Evolutionary conservation across 2,329 filamentous ascomycete genomes (phyloP).

Genomic region (Thielaviopsis ethacetica): DNA sequence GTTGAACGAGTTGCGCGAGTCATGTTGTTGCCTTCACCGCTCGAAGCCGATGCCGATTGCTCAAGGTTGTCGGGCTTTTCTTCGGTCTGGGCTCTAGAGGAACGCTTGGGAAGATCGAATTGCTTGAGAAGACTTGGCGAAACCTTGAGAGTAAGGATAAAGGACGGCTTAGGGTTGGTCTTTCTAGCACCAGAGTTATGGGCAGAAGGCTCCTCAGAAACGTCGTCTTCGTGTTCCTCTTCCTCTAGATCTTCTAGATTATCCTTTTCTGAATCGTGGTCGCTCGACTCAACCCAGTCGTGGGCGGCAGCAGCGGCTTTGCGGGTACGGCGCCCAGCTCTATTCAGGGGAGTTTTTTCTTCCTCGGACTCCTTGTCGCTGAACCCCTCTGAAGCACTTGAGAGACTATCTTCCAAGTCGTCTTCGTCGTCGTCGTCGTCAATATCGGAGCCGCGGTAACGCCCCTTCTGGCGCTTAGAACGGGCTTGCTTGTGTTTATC

Average conservation of each 20-base stretch:
- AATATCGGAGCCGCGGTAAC: constrained; percentile 45
- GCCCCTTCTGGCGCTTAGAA: constrained; percentile 22
- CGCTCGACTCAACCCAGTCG: constrained; percentile 10
- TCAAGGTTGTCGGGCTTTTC: constrained; percentile 37
- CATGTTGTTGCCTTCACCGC: constrained; percentile 15
- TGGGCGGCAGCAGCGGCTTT: constrained; percentile 24
- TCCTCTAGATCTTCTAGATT: constrained; percentile 29
- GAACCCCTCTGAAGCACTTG: constrained; percentile 27
- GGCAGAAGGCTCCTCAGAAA: too few relatives aligned
- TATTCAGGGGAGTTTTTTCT: constrained; percentile 26
- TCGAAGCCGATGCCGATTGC: constrained; percentile 30
- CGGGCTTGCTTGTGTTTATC: constrained; percentile 24
- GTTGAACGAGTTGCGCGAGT: constrained; percentile 26
- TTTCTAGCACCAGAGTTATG: neutral
- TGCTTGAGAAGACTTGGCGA: constrained; percentile 15
- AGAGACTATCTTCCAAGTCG: constrained; percentile 33
- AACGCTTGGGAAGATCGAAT: constrained; percentile 24
- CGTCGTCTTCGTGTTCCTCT: constrained; percentile 16
- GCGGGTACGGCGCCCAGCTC: constrained; percentile 31
- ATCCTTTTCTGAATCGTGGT: constrained; percentile 6
- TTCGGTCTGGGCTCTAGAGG: constrained; percentile 37
- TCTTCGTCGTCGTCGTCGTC: constrained; percentile 40
- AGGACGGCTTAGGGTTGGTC: constrained; percentile 5
- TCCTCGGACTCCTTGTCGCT: constrained; percentile 23
- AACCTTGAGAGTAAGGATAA: constrained; percentile 30